A percentile compares a stretch with the other conserved stretches of the same genome.
Conservation (phyloP, 148 eudicot genomes). For the Camellia sinensis region DNA sequence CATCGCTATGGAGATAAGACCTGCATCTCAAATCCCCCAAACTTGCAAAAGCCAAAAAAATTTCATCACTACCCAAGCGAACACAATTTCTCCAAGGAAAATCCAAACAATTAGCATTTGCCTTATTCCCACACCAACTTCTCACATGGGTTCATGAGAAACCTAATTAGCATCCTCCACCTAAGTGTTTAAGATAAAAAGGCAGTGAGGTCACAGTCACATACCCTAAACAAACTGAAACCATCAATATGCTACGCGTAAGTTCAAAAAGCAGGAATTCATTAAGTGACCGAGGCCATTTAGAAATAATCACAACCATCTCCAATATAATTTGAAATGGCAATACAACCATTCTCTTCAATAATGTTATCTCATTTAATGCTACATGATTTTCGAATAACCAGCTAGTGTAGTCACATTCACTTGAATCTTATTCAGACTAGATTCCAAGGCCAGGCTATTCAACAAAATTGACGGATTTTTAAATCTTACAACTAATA, state of each 20-base stretch:
- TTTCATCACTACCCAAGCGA: neutral
- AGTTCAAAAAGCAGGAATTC: neutral
- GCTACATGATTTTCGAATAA: neutral
- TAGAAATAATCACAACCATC: neutral
- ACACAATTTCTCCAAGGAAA: neutral
- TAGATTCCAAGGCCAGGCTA: too few species aligned
- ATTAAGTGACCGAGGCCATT: neutral
- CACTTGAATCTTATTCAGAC: neutral
- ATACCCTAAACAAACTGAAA: neutral
- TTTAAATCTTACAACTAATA: too few species aligned
- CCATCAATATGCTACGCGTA: neutral
- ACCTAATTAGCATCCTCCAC: too few species aligned
- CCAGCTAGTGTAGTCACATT: neutral
- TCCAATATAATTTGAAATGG: neutral
- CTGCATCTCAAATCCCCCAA: constrained; percentile 2
- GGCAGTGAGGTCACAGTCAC: neutral
- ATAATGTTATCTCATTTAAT: too few species aligned
- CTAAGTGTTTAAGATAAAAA: neutral
- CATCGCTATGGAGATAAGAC: constrained; percentile 12
- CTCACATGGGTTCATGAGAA: neutral
- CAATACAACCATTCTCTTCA: neutral
- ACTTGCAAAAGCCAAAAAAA: constrained; percentile 23
- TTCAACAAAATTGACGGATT: too few species aligned
- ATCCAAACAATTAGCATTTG: neutral
- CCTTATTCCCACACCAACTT: neutral